Evolutionary conservation across 202 grass and related monocot genomes (phyloP).

Genomic region (Alloteropsis angusta): DNA sequence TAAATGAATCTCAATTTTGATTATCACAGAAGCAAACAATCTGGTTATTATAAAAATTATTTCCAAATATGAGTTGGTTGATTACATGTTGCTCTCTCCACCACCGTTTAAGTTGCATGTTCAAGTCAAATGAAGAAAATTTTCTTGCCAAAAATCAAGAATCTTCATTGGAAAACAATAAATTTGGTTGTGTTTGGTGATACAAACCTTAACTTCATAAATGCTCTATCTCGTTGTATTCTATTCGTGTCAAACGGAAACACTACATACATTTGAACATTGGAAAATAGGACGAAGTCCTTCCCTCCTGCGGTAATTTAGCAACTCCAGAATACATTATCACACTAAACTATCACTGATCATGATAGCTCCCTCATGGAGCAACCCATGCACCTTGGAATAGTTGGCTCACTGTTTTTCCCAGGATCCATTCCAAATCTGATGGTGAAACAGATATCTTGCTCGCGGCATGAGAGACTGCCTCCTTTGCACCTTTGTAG

Average conservation of each 20-base stretch:
- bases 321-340: neutral
- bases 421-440: conserved; percentile 66
- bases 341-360: neutral
- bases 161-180: neutral
- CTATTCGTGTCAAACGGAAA: neutral
- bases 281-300: neutral
- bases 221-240: neutral
- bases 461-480: conserved; percentile 33
- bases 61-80: too few relatives aligned
- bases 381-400: conserved; percentile 42
- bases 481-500: conserved; percentile 70
- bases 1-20: neutral
- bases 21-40: neutral
- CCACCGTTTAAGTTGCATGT: neutral
- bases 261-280: neutral
- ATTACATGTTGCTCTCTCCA: neutral
- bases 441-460: conserved; percentile 34
- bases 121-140: neutral
- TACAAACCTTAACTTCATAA: neutral
- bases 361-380: conserved; percentile 12
- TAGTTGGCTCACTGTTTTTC: conserved; percentile 56
- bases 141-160: neutral
- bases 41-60: neutral
- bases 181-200: neutral
- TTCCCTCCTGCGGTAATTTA: neutral